Evolutionary conservation across 1,284 basidiomycete species (phyloP), one percentile per base, ranked within the genome.

Genomic region (Fomitopsis schrenkii): DNA sequence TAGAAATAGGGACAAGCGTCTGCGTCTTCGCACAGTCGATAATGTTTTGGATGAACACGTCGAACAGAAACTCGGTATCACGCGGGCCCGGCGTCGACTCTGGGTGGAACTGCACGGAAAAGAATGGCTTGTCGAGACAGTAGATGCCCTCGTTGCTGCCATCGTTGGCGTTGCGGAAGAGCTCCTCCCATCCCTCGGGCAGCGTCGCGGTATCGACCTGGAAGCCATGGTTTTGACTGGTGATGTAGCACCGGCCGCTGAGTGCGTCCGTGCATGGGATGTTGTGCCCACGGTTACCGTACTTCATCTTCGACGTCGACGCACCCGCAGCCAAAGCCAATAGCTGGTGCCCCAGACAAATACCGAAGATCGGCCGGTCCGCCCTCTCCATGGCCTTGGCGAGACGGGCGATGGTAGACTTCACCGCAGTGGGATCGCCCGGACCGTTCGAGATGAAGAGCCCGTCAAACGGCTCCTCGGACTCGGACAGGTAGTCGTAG

Each of bases 91-190:
- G 96, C 5, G 94, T 95, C 44, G 94, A 97, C 76, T 99, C 97
- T 42, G 97, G 97, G 76, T 99, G 97, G 83, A 99, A 99, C 75
- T 99, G 97, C n/a, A 99, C 97, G 45, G 95, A 97, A 79, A 99
- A 99, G 83, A 94, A 97, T 1, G 97, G 97, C 68, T 90, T 91
- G 72, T 88, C 85, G 66, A 90, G 88, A 75, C 86, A 94, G 79
- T 95, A 97, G 71, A 99, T 97, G 69, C 97, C 97, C 76, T 99
- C 97, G 76, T 99, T 99, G 71, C 93, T 95, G 61, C 86, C 87
- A 72, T 99, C 97, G 78, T 99, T 99, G 61, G 97, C 97, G 73
- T 99, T 99, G 71, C 83, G 83, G 81, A 98, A 99, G 33, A 99
- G 82, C 72, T 96, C 94, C 73, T 90, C 90, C 97, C 97, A 99